These are phyloP conservation scores for Termitomyces sp. DNA, from an alignment of 768 basidiomycete genomes.

Conservation along the genomic window DNA sequence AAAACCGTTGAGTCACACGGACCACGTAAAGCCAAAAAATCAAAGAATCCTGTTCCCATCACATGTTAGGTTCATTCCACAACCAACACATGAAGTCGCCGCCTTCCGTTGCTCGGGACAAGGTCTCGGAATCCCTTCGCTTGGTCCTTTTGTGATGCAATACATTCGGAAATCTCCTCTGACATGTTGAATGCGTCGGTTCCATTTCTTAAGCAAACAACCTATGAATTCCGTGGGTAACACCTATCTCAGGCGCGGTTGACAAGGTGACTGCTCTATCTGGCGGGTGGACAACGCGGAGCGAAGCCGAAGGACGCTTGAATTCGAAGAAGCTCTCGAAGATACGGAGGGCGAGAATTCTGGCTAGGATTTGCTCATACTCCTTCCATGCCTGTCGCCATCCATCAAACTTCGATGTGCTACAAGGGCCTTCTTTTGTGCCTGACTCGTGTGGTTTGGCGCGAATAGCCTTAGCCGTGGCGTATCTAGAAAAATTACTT, in stretches of 20 bases:
- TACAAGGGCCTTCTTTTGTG: neutral
- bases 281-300: constrained; percentile 4
- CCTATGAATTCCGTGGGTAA: too few relatives aligned
- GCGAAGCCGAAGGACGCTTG: constrained; percentile 3
- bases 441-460: constrained; percentile 5
- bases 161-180: neutral
- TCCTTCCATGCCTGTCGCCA: constrained; percentile 13
- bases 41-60: constrained; percentile 3
- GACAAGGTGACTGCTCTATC: constrained; percentile 2
- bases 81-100: neutral
- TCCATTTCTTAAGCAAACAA: too few relatives aligned
- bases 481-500: constrained; percentile 3
- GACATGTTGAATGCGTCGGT: constrained; percentile 1
- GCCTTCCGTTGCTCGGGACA: neutral
- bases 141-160: too few relatives aligned
- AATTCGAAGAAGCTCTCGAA: neutral
- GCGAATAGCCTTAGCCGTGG: constrained; percentile 8
- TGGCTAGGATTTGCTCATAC: neutral
- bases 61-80: neutral
- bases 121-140: neutral
- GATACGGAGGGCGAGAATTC: neutral
- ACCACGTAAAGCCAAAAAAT: neutral
- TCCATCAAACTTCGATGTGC: constrained; percentile 14
- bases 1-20: too few relatives aligned
- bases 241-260: neutral